Conservation (phyloP, 257 asterid genomes). For the Salvia splendens region DNA sequence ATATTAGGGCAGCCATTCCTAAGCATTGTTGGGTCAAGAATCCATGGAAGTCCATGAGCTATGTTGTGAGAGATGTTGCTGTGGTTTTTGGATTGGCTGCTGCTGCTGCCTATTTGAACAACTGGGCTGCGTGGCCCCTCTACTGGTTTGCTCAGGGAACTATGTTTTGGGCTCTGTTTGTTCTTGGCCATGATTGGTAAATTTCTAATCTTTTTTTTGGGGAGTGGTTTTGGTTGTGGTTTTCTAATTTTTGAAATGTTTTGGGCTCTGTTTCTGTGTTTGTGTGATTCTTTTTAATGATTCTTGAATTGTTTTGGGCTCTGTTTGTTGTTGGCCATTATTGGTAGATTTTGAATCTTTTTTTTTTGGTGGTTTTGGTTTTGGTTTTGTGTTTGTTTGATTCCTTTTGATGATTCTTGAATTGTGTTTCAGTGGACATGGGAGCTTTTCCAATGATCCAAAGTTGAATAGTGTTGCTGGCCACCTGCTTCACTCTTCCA, state of each 20-base stretch:
- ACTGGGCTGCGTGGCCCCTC: slow-evolving; percentile 89
- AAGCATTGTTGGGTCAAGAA: slow-evolving; percentile 96
- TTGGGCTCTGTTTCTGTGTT: too few species aligned
- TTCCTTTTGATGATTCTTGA: slow-evolving; percentile 24
- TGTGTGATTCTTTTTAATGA: too few species aligned
- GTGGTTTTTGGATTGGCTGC: slow-evolving; percentile 84
- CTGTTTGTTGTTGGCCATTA: slow-evolving; percentile 98
- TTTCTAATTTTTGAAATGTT: not conserved
- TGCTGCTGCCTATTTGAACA: slow-evolving; percentile 75
- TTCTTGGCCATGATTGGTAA: slow-evolving; percentile 97
- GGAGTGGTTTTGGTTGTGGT: not conserved
- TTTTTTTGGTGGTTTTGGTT: not conserved
- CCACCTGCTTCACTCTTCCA: slow-evolving; percentile 90
- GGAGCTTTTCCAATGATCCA: slow-evolving; percentile 80
- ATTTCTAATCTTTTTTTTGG: slow-evolving; percentile 14
- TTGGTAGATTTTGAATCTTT: slow-evolving; percentile 46
- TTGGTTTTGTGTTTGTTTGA: not conserved
- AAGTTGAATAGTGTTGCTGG: slow-evolving; percentile 86
- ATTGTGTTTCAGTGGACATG: slow-evolving; percentile 82
- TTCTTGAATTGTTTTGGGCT: slow-evolving; percentile 75
- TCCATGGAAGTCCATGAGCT: slow-evolving; percentile 87
- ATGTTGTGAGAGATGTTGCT: slow-evolving; percentile 78
- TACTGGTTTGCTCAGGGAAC: slow-evolving; percentile 96
- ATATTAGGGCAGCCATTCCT: slow-evolving; percentile 81
- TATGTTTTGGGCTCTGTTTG: slow-evolving; percentile 99